These are phyloP conservation scores for Ceratobasidium sp. DNA, from an alignment of 1,284 basidiomycete genomes.

Conservation along the genomic window DNA sequence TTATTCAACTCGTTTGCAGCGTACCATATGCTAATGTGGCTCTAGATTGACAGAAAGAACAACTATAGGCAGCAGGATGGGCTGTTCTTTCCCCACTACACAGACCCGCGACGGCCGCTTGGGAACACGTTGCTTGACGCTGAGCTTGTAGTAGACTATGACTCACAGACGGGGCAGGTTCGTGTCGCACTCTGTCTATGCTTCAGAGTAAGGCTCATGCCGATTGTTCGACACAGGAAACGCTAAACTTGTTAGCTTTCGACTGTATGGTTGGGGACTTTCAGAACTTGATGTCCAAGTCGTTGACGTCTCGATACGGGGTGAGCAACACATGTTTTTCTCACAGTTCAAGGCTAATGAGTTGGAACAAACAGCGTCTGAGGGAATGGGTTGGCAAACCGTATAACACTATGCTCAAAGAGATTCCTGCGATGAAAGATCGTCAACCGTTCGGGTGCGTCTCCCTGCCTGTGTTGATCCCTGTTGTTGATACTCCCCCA, in stretches of 20 bases:
- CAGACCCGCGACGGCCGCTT: conserved; percentile 73
- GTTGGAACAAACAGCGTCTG: conserved; percentile 71
- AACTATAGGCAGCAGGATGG: conserved; percentile 80
- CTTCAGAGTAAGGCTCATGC: conserved; percentile 9
- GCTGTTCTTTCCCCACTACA: conserved; percentile 90
- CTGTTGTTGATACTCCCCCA: background rate
- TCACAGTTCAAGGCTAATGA: background rate
- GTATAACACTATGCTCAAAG: conserved; percentile 76
- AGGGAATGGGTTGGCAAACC: conserved; percentile 87
- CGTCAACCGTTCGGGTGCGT: conserved; percentile 87
- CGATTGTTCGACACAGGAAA: conserved; percentile 67
- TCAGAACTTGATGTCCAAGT: conserved; percentile 86
- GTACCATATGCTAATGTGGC: background rate
- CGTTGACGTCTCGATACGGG: conserved; percentile 90
- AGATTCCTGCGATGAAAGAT: conserved; percentile 75
- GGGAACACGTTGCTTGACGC: conserved; percentile 91
- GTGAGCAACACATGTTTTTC: conserved; percentile 64
- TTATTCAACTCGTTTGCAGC: background rate
- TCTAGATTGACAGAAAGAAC: conserved; percentile 95
- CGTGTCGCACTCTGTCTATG: conserved; percentile 51
- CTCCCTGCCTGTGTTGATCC: conserved; percentile 7
- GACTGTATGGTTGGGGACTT: conserved; percentile 92
- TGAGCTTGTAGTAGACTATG: conserved; percentile 92
- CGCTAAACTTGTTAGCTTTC: conserved; percentile 87
- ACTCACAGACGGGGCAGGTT: conserved; percentile 78